Percentiles rank a stretch among this genome's conserved stretches.
phyloP scores from a whole-genome alignment of 2,329 filamentous ascomycete species.

The Pseudogymnoascus sp. region DNA sequence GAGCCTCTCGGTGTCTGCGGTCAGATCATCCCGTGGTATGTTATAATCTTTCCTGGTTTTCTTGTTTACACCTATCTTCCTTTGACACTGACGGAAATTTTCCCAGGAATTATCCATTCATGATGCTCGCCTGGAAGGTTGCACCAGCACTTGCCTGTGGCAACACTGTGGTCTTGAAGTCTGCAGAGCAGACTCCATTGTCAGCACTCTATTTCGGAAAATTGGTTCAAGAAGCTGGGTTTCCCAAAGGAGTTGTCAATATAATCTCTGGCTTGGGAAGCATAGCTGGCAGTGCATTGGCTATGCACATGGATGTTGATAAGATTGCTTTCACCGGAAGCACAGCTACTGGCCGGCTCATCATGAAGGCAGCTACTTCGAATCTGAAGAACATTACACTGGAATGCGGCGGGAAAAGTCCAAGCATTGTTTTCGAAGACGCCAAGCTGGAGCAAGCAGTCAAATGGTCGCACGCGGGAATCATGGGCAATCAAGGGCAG shows the following conservation, averaged over 20 bases:
- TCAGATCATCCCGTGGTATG: slow-evolving; percentile 68
- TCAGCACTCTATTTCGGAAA: slow-evolving; percentile 55
- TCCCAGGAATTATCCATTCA: too few relatives aligned
- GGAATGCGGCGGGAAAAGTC: slow-evolving; percentile 59
- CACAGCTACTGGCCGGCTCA: slow-evolving; percentile 58
- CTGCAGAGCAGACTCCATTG: slow-evolving; percentile 56
- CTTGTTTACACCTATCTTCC: too few relatives aligned
- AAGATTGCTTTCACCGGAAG: slow-evolving; percentile 72
- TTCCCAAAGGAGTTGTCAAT: slow-evolving; percentile 67
- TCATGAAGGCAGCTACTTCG: slow-evolving; percentile 60
- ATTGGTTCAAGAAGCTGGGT: slow-evolving; percentile 62
- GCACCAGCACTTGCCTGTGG: slow-evolving; percentile 53
- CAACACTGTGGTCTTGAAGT: slow-evolving; percentile 37
- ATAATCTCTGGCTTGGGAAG: slow-evolving; percentile 61
- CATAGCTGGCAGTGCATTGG: slow-evolving; percentile 57
- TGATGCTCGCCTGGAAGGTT: slow-evolving; percentile 66
- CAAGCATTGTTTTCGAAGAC: slow-evolving; percentile 53
- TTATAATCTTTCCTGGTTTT: slow-evolving; percentile 32
- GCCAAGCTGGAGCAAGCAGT: slow-evolving; percentile 57
- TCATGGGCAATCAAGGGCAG: slow-evolving; percentile 2
- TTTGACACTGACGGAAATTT: too few relatives aligned
- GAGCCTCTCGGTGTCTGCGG: slow-evolving; percentile 53
- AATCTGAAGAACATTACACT: slow-evolving; percentile 57
- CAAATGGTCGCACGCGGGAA: slow-evolving; percentile 48
- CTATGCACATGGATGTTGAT: slow-evolving; percentile 56